Percentiles rank a stretch among this genome's conserved stretches.
Evolutionary conservation across 2,329 filamentous ascomycete species (phyloP).

Genomic region (Epicoccum sorghinum): DNA sequence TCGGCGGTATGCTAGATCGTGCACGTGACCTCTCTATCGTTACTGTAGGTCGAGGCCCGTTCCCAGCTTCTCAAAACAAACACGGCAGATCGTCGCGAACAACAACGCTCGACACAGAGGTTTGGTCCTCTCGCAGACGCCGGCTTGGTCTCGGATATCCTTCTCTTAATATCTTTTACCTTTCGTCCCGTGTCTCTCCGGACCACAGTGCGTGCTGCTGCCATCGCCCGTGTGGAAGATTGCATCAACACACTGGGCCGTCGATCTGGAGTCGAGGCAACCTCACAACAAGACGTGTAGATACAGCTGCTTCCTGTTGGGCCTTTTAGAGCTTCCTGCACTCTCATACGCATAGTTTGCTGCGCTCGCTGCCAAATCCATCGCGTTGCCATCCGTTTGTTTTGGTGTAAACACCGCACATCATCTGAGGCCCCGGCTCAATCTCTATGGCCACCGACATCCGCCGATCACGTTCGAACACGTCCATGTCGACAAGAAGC

Average conservation of each 20-base stretch:
- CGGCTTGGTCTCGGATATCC: constrained; percentile 26
- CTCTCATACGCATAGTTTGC: neutral
- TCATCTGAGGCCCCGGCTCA: constrained; percentile 19
- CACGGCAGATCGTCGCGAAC: constrained; percentile 25
- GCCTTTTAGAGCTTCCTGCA: neutral
- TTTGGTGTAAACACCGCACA: constrained; percentile 43
- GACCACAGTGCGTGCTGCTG: constrained; percentile 15
- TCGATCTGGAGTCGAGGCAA: neutral
- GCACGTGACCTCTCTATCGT: constrained; percentile 3
- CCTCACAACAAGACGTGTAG: constrained; percentile 24
- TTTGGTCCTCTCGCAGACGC: constrained; percentile 24
- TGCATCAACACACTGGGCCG: constrained; percentile 1
- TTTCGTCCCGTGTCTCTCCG: constrained; percentile 15
- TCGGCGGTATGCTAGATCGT: neutral
- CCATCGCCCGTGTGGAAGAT: constrained; percentile 11
- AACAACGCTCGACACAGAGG: constrained; percentile 32
- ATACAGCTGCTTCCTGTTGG: neutral
- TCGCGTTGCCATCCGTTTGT: constrained; percentile 33
- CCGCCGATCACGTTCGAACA: constrained; percentile 54
- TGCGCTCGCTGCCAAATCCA: constrained; percentile 1
- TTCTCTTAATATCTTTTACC: constrained; percentile 21
- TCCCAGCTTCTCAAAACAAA: constrained; percentile 3
- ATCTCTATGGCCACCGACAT: constrained; percentile 45
- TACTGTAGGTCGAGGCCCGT: neutral
- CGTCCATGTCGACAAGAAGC: constrained; percentile 51